Percentiles rank a stretch among this genome's conserved stretches.
These are phyloP conservation scores for Carex parvula DNA, from an alignment of 176 grass and related monocot species.

Conservation along the genomic window DNA sequence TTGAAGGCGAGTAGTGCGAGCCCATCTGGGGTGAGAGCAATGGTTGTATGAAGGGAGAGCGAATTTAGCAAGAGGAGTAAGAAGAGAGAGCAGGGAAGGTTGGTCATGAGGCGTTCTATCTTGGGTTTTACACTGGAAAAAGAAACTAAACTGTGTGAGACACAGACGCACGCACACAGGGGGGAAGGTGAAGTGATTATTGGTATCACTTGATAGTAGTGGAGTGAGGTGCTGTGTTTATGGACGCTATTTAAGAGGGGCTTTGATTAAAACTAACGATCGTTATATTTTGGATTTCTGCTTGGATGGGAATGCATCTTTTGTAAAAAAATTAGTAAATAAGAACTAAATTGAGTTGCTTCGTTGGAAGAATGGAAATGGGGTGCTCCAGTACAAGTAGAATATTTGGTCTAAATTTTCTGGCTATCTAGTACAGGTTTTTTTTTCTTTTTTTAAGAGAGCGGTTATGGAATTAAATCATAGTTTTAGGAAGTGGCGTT, in stretches of 20 bases:
- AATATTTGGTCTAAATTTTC: slow-evolving; percentile 11
- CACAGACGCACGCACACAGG: background rate
- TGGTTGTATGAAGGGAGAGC: slow-evolving; percentile 12
- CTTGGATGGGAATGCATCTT: background rate
- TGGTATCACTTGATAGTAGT: slow-evolving; percentile 14
- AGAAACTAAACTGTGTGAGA: background rate
- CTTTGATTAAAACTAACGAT: background rate
- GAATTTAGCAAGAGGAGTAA: slow-evolving; percentile 34
- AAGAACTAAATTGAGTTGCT: slow-evolving; percentile 2
- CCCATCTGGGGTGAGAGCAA: slow-evolving; percentile 57
- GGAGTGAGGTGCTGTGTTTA: slow-evolving; percentile 24
- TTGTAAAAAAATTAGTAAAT: background rate
- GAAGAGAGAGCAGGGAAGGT: background rate
- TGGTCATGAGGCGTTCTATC: slow-evolving; percentile 28
- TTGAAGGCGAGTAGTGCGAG: slow-evolving; percentile 78
- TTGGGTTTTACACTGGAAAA: background rate
- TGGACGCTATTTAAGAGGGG: slow-evolving; percentile 32
- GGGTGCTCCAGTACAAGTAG: background rate
- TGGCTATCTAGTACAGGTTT: background rate
- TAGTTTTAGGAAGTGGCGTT: background rate
- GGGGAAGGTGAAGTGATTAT: slow-evolving; percentile 11
- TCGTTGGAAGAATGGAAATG: background rate
- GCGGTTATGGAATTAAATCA: background rate
- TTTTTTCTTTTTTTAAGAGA: background rate
- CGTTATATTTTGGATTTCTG: background rate